phyloP scores from a whole-genome alignment of 2,329 filamentous ascomycete genomes.

The Fusarium setosum region DNA sequence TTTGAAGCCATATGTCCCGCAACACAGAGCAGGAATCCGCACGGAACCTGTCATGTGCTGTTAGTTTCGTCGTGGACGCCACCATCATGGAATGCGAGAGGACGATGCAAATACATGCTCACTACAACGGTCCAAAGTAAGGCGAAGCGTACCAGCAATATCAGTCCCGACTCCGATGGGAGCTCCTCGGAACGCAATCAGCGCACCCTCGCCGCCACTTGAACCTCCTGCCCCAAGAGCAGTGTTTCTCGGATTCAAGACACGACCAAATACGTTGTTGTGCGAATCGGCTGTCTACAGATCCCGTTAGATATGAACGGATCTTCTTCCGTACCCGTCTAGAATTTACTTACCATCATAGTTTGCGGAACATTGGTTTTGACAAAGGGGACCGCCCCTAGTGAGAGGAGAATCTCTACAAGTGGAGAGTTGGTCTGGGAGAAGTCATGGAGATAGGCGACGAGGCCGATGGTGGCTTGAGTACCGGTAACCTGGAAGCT shows the following conservation, averaged over 20 bases:
- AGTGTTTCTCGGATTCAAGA: constrained; percentile 68
- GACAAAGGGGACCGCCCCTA: constrained; percentile 21
- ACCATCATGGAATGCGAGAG: too few relatives aligned
- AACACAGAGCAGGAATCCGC: constrained; percentile 39
- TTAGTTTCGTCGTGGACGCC: not conserved
- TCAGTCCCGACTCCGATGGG: constrained; percentile 49
- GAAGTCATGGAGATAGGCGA: constrained; percentile 8
- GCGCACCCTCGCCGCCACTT: constrained; percentile 62
- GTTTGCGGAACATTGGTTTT: constrained; percentile 29
- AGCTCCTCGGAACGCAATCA: constrained; percentile 48
- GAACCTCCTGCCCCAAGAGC: constrained; percentile 68
- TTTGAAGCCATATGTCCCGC: constrained; percentile 27
- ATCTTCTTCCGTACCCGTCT: not conserved
- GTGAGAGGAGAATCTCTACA: constrained; percentile 7
- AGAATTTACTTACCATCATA: constrained; percentile 12
- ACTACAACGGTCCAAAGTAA: not conserved
- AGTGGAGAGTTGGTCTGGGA: constrained; percentile 1
- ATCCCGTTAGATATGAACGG: not conserved
- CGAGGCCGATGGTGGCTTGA: constrained; percentile 12
- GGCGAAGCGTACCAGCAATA: constrained; percentile 37
- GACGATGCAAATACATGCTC: too few relatives aligned
- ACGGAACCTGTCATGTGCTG: constrained; percentile 33
- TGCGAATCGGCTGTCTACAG: constrained; percentile 17
- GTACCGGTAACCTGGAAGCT: constrained; percentile 11
- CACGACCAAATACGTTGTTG: constrained; percentile 67